Evolutionary conservation across 2,329 filamentous ascomycete genomes (phyloP).

Genomic region (Drechslerella stenobrocha): DNA sequence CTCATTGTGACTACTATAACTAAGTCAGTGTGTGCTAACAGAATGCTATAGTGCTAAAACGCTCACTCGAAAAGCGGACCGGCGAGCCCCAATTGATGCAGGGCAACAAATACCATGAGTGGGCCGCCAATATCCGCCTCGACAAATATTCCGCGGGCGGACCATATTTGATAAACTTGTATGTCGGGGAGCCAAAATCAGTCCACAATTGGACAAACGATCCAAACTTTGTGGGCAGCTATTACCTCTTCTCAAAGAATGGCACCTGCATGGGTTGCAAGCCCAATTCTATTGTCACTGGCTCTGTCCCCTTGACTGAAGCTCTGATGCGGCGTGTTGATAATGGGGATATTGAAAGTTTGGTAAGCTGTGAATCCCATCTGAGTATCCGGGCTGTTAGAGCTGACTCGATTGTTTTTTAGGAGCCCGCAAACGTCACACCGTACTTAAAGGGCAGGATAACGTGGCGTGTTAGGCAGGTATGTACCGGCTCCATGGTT

Average conservation of each 20-base stretch:
- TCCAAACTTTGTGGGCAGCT: slow-evolving; percentile 36
- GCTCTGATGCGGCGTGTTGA: slow-evolving; percentile 24
- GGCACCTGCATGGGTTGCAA: slow-evolving; percentile 24
- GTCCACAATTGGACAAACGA: slow-evolving; percentile 31
- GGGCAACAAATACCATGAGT: slow-evolving; percentile 36
- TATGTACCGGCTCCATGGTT: background rate
- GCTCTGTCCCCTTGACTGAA: slow-evolving; percentile 30
- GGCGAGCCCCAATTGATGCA: slow-evolving; percentile 2
- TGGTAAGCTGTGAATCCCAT: slow-evolving; percentile 7
- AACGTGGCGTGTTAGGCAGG: slow-evolving; percentile 30
- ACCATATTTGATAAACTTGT: slow-evolving; percentile 34
- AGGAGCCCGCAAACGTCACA: slow-evolving; percentile 27
- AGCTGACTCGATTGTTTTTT: slow-evolving; percentile 2
- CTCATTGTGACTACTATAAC: background rate
- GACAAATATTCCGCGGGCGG: slow-evolving; percentile 27
- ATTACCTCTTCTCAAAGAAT: slow-evolving; percentile 40
- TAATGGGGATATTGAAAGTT: slow-evolving; percentile 17
- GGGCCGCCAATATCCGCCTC: slow-evolving; percentile 35
- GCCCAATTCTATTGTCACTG: slow-evolving; percentile 23
- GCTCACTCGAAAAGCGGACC: background rate
- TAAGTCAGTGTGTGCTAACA: background rate
- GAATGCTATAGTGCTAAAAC: slow-evolving; percentile 4
- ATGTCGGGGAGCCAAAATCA: slow-evolving; percentile 17
- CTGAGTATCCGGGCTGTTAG: no score
- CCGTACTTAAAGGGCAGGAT: slow-evolving; percentile 29